A percentile compares a stretch with the other conserved stretches of the same genome.
phyloP scores from a whole-genome alignment of 352 stramenopile species.

The Peronospora farinosa region DNA sequence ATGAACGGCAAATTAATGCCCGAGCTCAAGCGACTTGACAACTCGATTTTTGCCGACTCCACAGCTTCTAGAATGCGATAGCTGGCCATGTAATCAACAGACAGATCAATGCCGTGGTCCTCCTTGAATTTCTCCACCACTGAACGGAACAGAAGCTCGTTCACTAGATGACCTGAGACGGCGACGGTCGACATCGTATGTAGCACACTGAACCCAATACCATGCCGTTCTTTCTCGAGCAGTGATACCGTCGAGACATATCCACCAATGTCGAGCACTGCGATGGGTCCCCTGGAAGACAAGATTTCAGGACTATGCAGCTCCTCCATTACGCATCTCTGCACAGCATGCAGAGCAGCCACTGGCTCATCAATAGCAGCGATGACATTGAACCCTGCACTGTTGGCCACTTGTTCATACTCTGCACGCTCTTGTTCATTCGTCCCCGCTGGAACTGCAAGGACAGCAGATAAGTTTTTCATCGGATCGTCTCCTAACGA shows the following conservation, averaged over 20 bases:
- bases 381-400: slow-evolving; percentile 53
- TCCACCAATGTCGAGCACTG: slow-evolving; percentile 68
- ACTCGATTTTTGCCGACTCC: slow-evolving; percentile 64
- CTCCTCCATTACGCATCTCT: slow-evolving; percentile 34
- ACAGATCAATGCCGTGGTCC: slow-evolving; percentile 58
- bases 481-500: slow-evolving; percentile 40
- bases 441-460: slow-evolving; percentile 41
- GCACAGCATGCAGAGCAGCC: slow-evolving; percentile 51
- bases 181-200: slow-evolving; percentile 28
- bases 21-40: slow-evolving; percentile 45
- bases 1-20: slow-evolving; percentile 78
- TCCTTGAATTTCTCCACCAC: slow-evolving; percentile 51
- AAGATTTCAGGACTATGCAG: slow-evolving; percentile 18
- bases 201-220: slow-evolving; percentile 32
- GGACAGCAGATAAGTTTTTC: slow-evolving; percentile 40
- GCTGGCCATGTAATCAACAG: slow-evolving; percentile 61
- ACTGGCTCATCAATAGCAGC: slow-evolving; percentile 53
- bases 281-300: slow-evolving; percentile 30
- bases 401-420: slow-evolving; percentile 45
- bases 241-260: slow-evolving; percentile 50
- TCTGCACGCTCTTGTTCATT: slow-evolving; percentile 27
- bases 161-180: slow-evolving; percentile 42
- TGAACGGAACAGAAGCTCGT: slow-evolving; percentile 43
- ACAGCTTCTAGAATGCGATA: slow-evolving; percentile 65
- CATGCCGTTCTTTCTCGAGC: slow-evolving; percentile 29